Evolutionary conservation across 2,329 filamentous ascomycete species (phyloP).

Genomic region (Exophiala aquamarina): DNA sequence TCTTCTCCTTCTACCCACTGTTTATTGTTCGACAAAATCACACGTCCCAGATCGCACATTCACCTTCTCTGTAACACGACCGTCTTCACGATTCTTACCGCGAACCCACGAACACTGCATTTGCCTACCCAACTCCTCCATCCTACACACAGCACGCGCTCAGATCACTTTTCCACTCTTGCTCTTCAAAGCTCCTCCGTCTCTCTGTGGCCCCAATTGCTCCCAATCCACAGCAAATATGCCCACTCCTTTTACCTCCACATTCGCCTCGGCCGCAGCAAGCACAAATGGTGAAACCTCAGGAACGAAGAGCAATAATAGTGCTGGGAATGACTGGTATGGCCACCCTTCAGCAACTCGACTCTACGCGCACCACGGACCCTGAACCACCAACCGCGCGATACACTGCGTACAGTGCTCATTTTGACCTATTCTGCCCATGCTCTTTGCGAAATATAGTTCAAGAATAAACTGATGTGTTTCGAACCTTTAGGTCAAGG

Average conservation of each 20-base stretch:
- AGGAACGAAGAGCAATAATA: slow-evolving; percentile 58
- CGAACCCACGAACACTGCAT: no score
- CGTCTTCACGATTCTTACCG: no score
- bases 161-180: no score
- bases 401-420: neutral
- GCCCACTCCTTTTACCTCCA: slow-evolving; percentile 76
- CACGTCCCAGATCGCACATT: no score
- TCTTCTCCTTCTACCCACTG: no score
- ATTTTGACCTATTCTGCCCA: neutral
- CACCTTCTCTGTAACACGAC: no score
- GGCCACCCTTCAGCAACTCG: slow-evolving; percentile 35
- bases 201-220: no score
- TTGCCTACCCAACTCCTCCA: no score
- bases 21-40: no score
- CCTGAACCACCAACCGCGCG: neutral
- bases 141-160: no score
- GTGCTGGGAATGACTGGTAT: slow-evolving; percentile 71
- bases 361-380: neutral
- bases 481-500: slow-evolving; percentile 52
- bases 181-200: no score
- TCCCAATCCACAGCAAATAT: slow-evolving; percentile 40
- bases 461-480: neutral
- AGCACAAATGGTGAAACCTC: slow-evolving; percentile 63
- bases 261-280: slow-evolving; percentile 80
- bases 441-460: neutral